Conservation (phyloP, 1,284 basidiomycete genomes). For the Tetrapyrgos nigripes region DNA sequence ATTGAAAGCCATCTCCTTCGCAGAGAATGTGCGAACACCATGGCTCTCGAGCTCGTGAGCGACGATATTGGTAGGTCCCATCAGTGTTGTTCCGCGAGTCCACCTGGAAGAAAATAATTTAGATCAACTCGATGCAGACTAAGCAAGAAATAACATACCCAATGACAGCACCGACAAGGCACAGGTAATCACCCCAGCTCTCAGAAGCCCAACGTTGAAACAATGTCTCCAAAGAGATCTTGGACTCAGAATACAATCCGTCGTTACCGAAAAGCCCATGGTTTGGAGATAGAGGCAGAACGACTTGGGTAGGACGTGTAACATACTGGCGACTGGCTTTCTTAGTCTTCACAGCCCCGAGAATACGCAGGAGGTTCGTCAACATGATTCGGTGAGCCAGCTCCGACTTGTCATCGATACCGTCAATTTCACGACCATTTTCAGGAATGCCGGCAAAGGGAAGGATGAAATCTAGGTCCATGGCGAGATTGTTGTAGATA, state of each 20-base stretch:
- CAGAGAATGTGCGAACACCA: constrained; percentile 97
- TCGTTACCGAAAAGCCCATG: constrained; percentile 98
- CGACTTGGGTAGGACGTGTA: constrained; percentile 97
- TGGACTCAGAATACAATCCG: constrained; percentile 97
- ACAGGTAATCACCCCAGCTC: constrained; percentile 99
- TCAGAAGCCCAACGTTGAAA: constrained; percentile 99
- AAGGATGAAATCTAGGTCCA: constrained; percentile 98
- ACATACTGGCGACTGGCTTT: constrained; percentile 97
- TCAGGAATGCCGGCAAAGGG: constrained; percentile 99
- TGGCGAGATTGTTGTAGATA: constrained; percentile 92
- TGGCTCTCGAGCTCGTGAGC: constrained; percentile 94
- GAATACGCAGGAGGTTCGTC: constrained; percentile 91
- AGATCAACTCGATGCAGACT: constrained; percentile 17
- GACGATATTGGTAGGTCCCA: constrained; percentile 95
- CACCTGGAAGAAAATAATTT: constrained; percentile 58
- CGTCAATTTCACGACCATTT: constrained; percentile 97
- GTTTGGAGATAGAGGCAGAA: constrained; percentile 96
- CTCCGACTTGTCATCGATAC: constrained; percentile 96
- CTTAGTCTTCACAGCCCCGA: constrained; percentile 97
- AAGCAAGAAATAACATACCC: constrained; percentile 61
- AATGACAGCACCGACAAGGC: constrained; percentile 97
- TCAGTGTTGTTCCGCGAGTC: constrained; percentile 98
- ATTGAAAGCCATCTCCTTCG: constrained; percentile 99
- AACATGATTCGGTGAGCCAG: constrained; percentile 98
- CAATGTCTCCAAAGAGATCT: constrained; percentile 96